Percentiles rank a stretch among this genome's conserved stretches.
These are phyloP conservation scores for Leccinum ponderosum DNA, from an alignment of 1,284 basidiomycete genomes.

Conservation along the genomic window DNA sequence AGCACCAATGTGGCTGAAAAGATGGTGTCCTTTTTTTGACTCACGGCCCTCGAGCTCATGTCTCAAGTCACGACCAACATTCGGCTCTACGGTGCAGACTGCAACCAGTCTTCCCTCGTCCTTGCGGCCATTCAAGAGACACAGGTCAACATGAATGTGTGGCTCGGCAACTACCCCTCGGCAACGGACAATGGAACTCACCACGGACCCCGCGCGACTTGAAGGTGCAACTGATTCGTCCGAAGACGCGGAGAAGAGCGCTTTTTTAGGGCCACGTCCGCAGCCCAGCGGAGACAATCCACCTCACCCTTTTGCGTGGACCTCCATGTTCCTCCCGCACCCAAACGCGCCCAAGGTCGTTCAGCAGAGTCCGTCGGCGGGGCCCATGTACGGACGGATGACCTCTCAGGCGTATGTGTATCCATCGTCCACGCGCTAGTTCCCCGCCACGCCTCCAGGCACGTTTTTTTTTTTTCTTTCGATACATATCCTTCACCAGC, in stretches of 20 bases:
- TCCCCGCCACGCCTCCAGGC: conserved; percentile 3
- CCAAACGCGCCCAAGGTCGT: conserved; percentile 66
- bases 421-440: conserved; percentile 1
- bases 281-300: conserved; percentile 9
- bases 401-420: conserved; percentile 20
- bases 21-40: background rate
- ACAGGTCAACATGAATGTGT: conserved; percentile 86
- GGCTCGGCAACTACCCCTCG: conserved; percentile 76
- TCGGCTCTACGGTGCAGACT: conserved; percentile 60
- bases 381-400: conserved; percentile 61
- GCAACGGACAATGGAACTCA: conserved; percentile 57
- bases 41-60: conserved; percentile 41
- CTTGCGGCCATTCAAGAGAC: conserved; percentile 86
- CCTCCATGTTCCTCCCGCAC: conserved; percentile 66
- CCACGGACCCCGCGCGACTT: conserved; percentile 8
- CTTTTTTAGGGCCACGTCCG: conserved; percentile 30
- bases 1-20: background rate
- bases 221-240: background rate
- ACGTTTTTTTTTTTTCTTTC: too few relatives aligned
- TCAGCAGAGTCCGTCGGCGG: conserved; percentile 30
- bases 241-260: conserved; percentile 15
- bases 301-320: conserved; percentile 38
- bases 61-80: conserved; percentile 59
- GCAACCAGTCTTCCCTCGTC: conserved; percentile 57
- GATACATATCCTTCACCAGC: too few relatives aligned